Percentiles rank a stretch among this genome's conserved stretches.
These are phyloP conservation scores for Suillus discolor DNA, from an alignment of 768 basidiomycete genomes.

Conservation along the genomic window DNA sequence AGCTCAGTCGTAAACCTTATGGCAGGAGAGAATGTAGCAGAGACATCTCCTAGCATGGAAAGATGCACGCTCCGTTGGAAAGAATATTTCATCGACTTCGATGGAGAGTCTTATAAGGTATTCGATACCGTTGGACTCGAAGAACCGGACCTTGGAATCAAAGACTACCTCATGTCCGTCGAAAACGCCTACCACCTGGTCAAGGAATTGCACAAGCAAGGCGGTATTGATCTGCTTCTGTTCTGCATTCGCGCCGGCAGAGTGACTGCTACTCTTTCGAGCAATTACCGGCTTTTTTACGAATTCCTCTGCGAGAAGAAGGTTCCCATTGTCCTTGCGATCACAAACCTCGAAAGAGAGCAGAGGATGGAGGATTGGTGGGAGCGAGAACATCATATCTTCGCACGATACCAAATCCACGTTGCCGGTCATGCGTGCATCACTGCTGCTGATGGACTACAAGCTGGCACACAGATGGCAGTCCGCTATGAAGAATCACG, in stretches of 20 bases:
- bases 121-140: conserved; percentile 38
- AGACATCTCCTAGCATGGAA: conserved; percentile 22
- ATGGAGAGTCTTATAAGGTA: conserved; percentile 23
- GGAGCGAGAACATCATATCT: not conserved
- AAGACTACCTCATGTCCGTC: conserved; percentile 28
- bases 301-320: conserved; percentile 18
- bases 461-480: conserved; percentile 13
- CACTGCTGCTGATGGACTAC: conserved; percentile 16
- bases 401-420: conserved; percentile 18
- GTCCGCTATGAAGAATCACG: conserved; percentile 14
- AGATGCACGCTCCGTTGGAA: conserved; percentile 37
- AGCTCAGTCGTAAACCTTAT: conserved; percentile 39
- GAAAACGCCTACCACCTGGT: conserved; percentile 37
- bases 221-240: conserved; percentile 43
- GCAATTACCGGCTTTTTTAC: conserved; percentile 35
- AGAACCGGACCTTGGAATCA: conserved; percentile 25
- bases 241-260: conserved; percentile 43
- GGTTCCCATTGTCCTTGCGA: conserved; percentile 13
- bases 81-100: conserved; percentile 31
- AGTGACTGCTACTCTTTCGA: conserved; percentile 29
- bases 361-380: conserved; percentile 36
- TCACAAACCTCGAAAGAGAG: conserved; percentile 44
- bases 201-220: conserved; percentile 27
- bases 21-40: conserved; percentile 27
- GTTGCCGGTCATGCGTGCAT: conserved; percentile 36